Evolutionary conservation across 2,329 filamentous ascomycete genomes (phyloP).

Genomic region (Lasiodiplodia citricola): DNA sequence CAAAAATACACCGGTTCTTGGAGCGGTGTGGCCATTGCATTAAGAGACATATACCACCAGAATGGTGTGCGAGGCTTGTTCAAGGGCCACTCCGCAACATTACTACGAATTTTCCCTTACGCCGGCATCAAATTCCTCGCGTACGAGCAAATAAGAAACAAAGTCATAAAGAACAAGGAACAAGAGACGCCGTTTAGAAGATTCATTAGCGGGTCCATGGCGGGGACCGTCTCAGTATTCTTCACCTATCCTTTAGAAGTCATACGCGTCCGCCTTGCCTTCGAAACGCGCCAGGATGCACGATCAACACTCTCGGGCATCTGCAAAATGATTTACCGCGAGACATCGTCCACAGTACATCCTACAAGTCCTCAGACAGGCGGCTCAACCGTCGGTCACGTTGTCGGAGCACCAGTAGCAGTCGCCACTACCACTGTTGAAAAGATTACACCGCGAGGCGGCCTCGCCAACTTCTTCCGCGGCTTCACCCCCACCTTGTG

Average conservation of each 20-base stretch:
- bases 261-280: constrained; percentile 88
- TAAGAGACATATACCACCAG: constrained; percentile 78
- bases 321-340: constrained; percentile 84
- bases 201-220: constrained; percentile 73
- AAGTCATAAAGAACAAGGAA: constrained; percentile 71
- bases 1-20: constrained; percentile 90
- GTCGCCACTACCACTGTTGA: constrained; percentile 53
- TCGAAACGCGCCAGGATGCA: constrained; percentile 81
- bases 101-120: constrained; percentile 95
- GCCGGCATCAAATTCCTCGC: constrained; percentile 97
- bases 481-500: constrained; percentile 89
- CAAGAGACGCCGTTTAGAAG: constrained; percentile 83
- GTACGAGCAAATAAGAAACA: constrained; percentile 90
- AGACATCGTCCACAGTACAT: constrained; percentile 51
- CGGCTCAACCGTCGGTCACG: constrained; percentile 46
- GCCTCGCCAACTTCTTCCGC: constrained; percentile 90
- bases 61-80: constrained; percentile 82
- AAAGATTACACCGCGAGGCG: constrained; percentile 64
- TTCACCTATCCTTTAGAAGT: constrained; percentile 96
- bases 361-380: constrained; percentile 31
- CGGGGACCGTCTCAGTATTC: constrained; percentile 90
- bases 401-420: constrained; percentile 47
- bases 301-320: constrained; percentile 76
- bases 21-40: constrained; percentile 80
- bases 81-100: constrained; percentile 90